Percentiles rank a stretch among this genome's conserved stretches.
These are phyloP conservation scores for Vigna unguiculata DNA, from an alignment of 306 rosid genomes.

Conservation along the genomic window DNA sequence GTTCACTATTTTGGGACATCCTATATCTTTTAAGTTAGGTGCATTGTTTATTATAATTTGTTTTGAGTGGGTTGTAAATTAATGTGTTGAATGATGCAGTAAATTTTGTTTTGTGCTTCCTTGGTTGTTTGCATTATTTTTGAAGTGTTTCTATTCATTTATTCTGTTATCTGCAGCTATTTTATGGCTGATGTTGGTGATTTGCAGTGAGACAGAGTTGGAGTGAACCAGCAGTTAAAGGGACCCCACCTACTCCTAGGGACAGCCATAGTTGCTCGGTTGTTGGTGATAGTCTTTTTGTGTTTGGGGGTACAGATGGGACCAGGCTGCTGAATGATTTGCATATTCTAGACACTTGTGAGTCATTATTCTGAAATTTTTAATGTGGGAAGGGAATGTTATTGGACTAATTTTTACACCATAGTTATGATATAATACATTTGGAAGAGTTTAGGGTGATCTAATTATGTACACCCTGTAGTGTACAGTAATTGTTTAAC, in stretches of 20 bases:
- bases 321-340: constrained; percentile 73
- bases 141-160: not conserved
- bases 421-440: not conserved
- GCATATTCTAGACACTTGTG: constrained; percentile 75
- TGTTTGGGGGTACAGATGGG: constrained; percentile 96
- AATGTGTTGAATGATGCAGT: not conserved
- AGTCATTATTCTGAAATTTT: constrained; percentile 41
- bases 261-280: constrained; percentile 86
- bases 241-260: constrained; percentile 75
- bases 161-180: not conserved
- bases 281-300: constrained; percentile 75
- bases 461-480: constrained; percentile 8
- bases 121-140: not conserved
- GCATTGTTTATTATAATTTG: not conserved
- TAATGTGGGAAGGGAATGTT: not conserved
- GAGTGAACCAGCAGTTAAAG: constrained; percentile 72
- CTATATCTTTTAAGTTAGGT: not conserved
- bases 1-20: not conserved
- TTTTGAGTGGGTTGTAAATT: not conserved
- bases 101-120: not conserved
- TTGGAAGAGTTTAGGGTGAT: constrained; percentile 10
- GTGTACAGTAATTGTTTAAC: not conserved
- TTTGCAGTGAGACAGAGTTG: constrained; percentile 76
- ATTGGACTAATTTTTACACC: not conserved
- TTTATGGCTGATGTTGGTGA: constrained; percentile 43